phyloP scores from a whole-genome alignment of 176 grass and related monocot species.

The Neostapfia colusana region DNA sequence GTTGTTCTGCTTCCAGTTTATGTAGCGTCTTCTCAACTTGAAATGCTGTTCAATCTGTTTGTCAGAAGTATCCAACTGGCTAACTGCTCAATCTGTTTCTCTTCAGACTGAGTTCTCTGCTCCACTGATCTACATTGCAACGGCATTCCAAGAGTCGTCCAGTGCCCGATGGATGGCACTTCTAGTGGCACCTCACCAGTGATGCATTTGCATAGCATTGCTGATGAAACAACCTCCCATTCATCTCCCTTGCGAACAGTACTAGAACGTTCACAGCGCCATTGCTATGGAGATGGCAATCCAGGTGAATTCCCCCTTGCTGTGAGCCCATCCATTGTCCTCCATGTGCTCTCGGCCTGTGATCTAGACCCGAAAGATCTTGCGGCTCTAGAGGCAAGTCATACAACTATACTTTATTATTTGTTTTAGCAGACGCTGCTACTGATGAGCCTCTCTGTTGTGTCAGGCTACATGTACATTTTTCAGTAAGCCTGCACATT shows the following conservation, averaged over 20 bases:
- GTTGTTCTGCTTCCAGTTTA: neutral
- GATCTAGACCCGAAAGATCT: constrained; percentile 63
- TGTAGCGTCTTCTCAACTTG: neutral
- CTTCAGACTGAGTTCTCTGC: constrained; percentile 24
- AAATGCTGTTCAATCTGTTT: neutral
- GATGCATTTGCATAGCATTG: constrained; percentile 47
- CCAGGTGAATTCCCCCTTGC: constrained; percentile 59
- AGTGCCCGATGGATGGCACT: constrained; percentile 51
- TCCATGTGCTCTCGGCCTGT: constrained; percentile 58
- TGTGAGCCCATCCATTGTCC: constrained; percentile 59
- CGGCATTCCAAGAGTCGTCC: constrained; percentile 40
- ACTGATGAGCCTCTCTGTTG: constrained; percentile 26
- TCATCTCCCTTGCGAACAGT: constrained; percentile 27
- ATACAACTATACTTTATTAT: neutral
- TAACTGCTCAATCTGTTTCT: neutral
- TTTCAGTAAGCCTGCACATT: constrained; percentile 72
- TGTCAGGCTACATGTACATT: constrained; percentile 68
- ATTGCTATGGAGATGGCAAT: constrained; percentile 47
- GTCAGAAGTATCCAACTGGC: neutral
- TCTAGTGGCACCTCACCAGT: constrained; percentile 35
- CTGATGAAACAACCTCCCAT: constrained; percentile 40
- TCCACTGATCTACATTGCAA: neutral
- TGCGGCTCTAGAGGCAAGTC: constrained; percentile 68
- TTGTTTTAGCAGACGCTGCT: constrained; percentile 18
- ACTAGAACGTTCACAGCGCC: constrained; percentile 36